A percentile compares a stretch with the other conserved stretches of the same genome.
phyloP scores from a whole-genome alignment of 192 early-diverging fungal species.

The Allomyces macrogynus region DNA sequence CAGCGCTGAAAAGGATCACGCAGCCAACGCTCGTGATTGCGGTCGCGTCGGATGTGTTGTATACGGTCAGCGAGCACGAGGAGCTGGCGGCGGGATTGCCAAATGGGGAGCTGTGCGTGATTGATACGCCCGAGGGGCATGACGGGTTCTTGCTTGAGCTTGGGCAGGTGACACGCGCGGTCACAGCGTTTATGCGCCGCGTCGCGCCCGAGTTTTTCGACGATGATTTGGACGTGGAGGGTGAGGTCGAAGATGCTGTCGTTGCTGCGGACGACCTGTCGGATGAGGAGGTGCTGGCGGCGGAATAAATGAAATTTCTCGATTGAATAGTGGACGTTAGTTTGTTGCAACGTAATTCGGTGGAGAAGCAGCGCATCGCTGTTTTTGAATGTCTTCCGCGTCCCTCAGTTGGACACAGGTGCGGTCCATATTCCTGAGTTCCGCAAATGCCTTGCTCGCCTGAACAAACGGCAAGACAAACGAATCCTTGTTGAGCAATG shows the following conservation, averaged over 20 bases:
- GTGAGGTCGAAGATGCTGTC: not conserved
- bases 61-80: conserved; percentile 86
- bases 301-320: too few relatives aligned
- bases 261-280: too few relatives aligned
- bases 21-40: not conserved
- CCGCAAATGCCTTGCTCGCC: too few relatives aligned
- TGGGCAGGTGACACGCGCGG: conserved; percentile 68
- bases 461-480: too few relatives aligned
- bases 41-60: conserved; percentile 87
- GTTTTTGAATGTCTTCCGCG: too few relatives aligned
- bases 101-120: conserved; percentile 62
- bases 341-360: too few relatives aligned
- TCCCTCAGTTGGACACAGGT: too few relatives aligned
- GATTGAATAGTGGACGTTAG: too few relatives aligned
- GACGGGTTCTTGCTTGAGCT: conserved; percentile 97
- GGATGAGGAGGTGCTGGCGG: too few relatives aligned
- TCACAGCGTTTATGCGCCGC: conserved; percentile 53
- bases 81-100: conserved; percentile 79
- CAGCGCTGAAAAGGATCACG: not conserved
- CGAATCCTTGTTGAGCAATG: too few relatives aligned
- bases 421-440: too few relatives aligned
- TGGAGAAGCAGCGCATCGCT: too few relatives aligned
- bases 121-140: conserved; percentile 86
- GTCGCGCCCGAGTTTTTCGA: conserved; percentile 38
- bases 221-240: not conserved